Evolutionary conservation across 768 basidiomycete genomes (phyloP).

Genomic region (Cantharellus cinnabarinus): DNA sequence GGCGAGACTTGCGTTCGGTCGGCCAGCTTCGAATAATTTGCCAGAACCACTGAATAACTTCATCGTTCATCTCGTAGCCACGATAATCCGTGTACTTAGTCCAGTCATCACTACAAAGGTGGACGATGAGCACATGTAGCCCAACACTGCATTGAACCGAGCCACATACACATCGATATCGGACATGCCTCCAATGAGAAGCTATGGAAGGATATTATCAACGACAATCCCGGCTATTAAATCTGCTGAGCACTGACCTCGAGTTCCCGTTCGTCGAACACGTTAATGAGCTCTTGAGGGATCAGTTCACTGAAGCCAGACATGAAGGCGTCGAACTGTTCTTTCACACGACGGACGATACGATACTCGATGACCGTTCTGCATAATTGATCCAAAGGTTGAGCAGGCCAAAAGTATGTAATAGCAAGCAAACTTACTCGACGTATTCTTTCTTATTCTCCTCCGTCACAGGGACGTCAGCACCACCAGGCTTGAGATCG

Average conservation of each 20-base stretch:
- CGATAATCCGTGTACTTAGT: conserved; percentile 98
- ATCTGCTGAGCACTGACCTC: conserved; percentile 23
- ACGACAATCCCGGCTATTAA: not conserved
- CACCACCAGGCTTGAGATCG: conserved; percentile 79
- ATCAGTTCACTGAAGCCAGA: conserved; percentile 99
- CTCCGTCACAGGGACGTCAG: conserved; percentile 71
- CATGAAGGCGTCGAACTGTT: conserved; percentile 99
- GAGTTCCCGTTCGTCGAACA: conserved; percentile 95
- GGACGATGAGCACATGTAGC: not conserved
- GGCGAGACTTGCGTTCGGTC: conserved; percentile 87
- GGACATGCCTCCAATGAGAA: conserved; percentile 97
- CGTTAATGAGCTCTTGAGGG: conserved; percentile 91
- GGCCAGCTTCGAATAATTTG: conserved; percentile 97
- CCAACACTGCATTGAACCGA: not conserved
- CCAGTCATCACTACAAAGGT: conserved; percentile 65
- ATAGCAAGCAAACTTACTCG: conserved; percentile 24
- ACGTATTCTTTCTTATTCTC: conserved; percentile 99
- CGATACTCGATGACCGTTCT: conserved; percentile 79
- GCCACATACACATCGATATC: conserved; percentile 86
- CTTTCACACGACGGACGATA: conserved; percentile 90
- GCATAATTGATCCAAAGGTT: conserved; percentile 3
- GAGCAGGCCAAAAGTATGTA: not conserved
- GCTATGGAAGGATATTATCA: conserved; percentile 11
- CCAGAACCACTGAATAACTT: conserved; percentile 99
- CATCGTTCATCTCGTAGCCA: conserved; percentile 85